These are phyloP conservation scores for Coprinellus micaceus DNA, from an alignment of 768 basidiomycete species.

Conservation along the genomic window DNA sequence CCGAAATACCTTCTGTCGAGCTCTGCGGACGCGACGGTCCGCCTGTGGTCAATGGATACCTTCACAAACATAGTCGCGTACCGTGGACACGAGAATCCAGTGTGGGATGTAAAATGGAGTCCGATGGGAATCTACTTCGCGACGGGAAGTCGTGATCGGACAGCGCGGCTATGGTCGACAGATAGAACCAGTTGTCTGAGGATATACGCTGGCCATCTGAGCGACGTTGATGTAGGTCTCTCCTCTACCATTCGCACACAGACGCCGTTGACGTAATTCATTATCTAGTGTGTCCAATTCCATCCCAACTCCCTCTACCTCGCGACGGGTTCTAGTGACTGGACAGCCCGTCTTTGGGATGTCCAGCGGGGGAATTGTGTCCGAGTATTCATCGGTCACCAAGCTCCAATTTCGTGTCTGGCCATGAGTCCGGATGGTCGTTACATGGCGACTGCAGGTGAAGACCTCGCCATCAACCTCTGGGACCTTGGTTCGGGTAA, in stretches of 20 bases:
- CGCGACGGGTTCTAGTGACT: slow-evolving; percentile 94
- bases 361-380: slow-evolving; percentile 94
- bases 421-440: slow-evolving; percentile 92
- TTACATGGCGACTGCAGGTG: slow-evolving; percentile 91
- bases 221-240: slow-evolving; percentile 89
- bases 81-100: slow-evolving; percentile 92
- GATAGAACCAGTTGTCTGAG: slow-evolving; percentile 83
- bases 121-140: slow-evolving; percentile 99
- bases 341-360: slow-evolving; percentile 96
- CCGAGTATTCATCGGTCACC: slow-evolving; percentile 93
- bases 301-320: slow-evolving; percentile 98
- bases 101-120: slow-evolving; percentile 99
- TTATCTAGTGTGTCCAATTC: slow-evolving; percentile 80
- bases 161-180: slow-evolving; percentile 94
- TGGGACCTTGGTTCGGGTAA: slow-evolving; percentile 98
- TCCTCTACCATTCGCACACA: neutral
- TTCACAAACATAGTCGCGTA: slow-evolving; percentile 92
- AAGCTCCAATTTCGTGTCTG: slow-evolving; percentile 79
- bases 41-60: slow-evolving; percentile 95
- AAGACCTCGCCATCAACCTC: slow-evolving; percentile 89
- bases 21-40: slow-evolving; percentile 87
- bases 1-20: slow-evolving; percentile 88
- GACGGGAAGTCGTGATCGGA: slow-evolving; percentile 88
- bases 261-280: neutral
- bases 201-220: slow-evolving; percentile 93